Evolutionary conservation across 768 basidiomycete species (phyloP).

Genomic region (Cytidiella melzeri): DNA sequence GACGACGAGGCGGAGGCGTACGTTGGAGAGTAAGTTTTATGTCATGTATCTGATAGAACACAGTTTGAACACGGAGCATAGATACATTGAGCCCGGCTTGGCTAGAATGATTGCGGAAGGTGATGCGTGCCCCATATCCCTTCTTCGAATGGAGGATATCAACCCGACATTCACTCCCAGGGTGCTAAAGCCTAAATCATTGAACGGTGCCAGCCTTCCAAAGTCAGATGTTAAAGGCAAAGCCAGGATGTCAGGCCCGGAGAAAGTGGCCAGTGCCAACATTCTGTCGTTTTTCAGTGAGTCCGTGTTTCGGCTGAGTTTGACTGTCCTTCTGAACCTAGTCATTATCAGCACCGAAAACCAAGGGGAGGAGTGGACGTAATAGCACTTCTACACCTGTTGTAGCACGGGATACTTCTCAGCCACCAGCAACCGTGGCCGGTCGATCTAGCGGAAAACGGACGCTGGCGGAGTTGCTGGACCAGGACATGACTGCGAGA

Average conservation of each 20-base stretch:
- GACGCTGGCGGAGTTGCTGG: slow-evolving; percentile 65
- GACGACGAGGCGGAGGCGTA: slow-evolving; percentile 66
- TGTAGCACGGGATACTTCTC: slow-evolving; percentile 2
- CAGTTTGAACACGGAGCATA: slow-evolving; percentile 24
- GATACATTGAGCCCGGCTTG: slow-evolving; percentile 55
- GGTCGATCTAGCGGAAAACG: slow-evolving; percentile 74
- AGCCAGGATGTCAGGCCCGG: slow-evolving; percentile 16
- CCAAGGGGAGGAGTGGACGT: slow-evolving; percentile 5
- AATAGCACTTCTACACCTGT: slow-evolving; percentile 10
- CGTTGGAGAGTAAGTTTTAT: slow-evolving; percentile 55
- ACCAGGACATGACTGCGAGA: slow-evolving; percentile 51
- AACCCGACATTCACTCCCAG: slow-evolving; percentile 58
- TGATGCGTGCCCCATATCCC: slow-evolving; percentile 63
- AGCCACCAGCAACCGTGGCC: slow-evolving; percentile 22
- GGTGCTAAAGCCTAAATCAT: slow-evolving; percentile 36
- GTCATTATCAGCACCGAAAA: slow-evolving; percentile 11
- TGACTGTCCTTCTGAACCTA: slow-evolving; percentile 8
- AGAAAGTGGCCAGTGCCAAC: slow-evolving; percentile 26
- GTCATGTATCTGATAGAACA: not conserved
- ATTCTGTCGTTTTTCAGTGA: slow-evolving; percentile 64
- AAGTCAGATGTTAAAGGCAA: slow-evolving; percentile 38
- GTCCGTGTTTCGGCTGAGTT: slow-evolving; percentile 17
- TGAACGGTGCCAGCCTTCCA: slow-evolving; percentile 12
- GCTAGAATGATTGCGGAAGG: slow-evolving; percentile 67
- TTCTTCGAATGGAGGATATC: slow-evolving; percentile 71